Conservation (phyloP, 805 yeast species). For the Pichia membranifaciens region DNA sequence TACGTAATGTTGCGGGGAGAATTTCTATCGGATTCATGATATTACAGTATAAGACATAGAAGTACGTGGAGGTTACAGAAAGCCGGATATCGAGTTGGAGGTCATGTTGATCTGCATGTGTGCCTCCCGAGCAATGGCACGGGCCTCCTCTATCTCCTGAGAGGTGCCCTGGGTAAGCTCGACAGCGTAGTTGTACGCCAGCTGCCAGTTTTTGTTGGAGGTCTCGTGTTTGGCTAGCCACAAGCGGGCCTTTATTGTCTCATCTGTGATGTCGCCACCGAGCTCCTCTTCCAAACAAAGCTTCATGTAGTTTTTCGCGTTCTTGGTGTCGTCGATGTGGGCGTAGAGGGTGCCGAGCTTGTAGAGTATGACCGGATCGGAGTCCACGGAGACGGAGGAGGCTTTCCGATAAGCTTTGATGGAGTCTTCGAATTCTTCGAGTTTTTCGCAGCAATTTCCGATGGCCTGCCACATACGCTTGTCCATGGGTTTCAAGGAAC, state of each 20-base stretch:
- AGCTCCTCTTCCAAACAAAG: constrained; percentile 59
- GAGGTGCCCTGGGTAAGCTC: constrained; percentile 70
- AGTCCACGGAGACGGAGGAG: constrained; percentile 42
- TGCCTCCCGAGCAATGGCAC: constrained; percentile 76
- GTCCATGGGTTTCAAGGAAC: constrained; percentile 81
- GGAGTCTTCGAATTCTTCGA: constrained; percentile 65
- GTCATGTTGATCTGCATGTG: constrained; percentile 40
- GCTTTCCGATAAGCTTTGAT: constrained; percentile 81
- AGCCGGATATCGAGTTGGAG: not conserved
- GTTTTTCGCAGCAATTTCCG: constrained; percentile 81
- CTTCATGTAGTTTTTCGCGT: constrained; percentile 59
- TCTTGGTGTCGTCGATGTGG: constrained; percentile 43
- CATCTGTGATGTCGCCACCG: constrained; percentile 63
- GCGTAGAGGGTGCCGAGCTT: constrained; percentile 67
- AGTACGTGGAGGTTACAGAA: constrained; percentile 1
- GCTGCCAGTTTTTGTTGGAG: constrained; percentile 49
- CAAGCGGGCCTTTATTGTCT: constrained; percentile 70
- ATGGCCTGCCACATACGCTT: constrained; percentile 95
- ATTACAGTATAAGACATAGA: no score
- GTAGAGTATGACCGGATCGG: constrained; percentile 51
- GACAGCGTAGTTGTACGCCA: constrained; percentile 68
- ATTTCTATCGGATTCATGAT: not conserved
- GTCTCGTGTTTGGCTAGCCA: constrained; percentile 79
- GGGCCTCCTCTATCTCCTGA: constrained; percentile 83
- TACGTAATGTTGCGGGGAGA: not conserved